These are phyloP conservation scores for Volvox reticuliferus DNA, from an alignment of 139 green algal species.

Conservation along the genomic window DNA sequence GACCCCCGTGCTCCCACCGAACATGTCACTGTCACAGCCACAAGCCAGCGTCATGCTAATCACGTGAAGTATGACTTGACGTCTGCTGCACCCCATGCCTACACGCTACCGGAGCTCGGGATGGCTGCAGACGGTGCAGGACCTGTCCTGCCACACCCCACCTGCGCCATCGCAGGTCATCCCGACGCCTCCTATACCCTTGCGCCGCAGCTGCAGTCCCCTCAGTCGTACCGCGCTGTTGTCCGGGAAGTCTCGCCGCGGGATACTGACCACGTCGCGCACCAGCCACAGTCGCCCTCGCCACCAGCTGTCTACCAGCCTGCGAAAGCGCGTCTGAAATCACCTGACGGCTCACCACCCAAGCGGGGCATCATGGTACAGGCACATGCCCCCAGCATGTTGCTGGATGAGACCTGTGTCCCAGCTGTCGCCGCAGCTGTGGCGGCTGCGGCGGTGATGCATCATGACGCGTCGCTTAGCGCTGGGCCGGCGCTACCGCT, in stretches of 20 bases:
- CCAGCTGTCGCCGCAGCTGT: background rate
- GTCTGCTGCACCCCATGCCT: background rate
- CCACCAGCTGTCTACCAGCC: too few relatives aligned
- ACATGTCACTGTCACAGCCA: background rate
- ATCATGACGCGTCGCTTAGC: background rate
- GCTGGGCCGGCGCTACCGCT: background rate
- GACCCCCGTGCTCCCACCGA: background rate
- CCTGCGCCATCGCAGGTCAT: background rate
- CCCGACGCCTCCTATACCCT: background rate
- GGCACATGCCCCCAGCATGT: too few relatives aligned
- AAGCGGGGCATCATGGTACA: too few relatives aligned
- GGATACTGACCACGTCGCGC: background rate
- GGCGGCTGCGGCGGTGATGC: background rate
- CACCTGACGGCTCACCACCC: too few relatives aligned
- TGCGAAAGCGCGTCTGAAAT: too few relatives aligned
- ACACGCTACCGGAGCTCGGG: too few relatives aligned
- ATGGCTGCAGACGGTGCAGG: background rate
- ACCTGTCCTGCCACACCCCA: background rate
- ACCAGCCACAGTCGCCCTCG: too few relatives aligned
- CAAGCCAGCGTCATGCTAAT: too few relatives aligned
- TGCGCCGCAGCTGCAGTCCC: background rate
- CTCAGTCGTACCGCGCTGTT: background rate
- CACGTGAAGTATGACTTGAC: background rate
- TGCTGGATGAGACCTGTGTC: background rate
- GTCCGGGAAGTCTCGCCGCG: background rate